Evolutionary conservation across 805 yeast species (phyloP).

Genomic region (Saturnispora galanensis): DNA sequence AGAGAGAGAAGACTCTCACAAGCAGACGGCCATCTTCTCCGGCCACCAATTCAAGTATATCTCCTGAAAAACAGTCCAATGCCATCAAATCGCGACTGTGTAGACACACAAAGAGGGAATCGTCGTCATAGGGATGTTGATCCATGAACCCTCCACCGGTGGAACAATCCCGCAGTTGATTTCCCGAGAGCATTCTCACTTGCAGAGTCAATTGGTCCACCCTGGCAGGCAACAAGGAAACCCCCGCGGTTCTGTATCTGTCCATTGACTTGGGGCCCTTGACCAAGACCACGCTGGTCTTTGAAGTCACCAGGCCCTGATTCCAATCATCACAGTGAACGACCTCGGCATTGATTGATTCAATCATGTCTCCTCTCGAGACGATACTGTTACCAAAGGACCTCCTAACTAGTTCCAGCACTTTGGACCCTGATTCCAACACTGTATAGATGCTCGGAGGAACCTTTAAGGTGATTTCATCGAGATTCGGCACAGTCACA

Average conservation of each 20-base stretch:
- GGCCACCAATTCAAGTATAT: slow-evolving; percentile 31
- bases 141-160: slow-evolving; percentile 10
- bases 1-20: slow-evolving; percentile 45
- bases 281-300: slow-evolving; percentile 48
- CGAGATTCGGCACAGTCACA: slow-evolving; percentile 27
- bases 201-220: too few relatives aligned
- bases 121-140: slow-evolving; percentile 31
- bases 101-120: slow-evolving; percentile 36
- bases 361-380: slow-evolving; percentile 35
- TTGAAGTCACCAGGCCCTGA: slow-evolving; percentile 46
- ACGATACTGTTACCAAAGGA: slow-evolving; percentile 13
- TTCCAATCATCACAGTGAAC: slow-evolving; percentile 62
- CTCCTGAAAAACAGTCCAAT: slow-evolving; percentile 63
- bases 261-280: slow-evolving; percentile 17
- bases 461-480: slow-evolving; percentile 31
- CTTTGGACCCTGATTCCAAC: too few relatives aligned
- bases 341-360: slow-evolving; percentile 40
- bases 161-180: slow-evolving; percentile 11
- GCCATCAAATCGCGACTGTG: slow-evolving; percentile 41
- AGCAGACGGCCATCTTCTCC: slow-evolving; percentile 13
- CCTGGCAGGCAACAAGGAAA: too few relatives aligned
- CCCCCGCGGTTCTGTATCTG: not conserved
- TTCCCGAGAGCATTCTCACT: too few relatives aligned
- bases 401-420: too few relatives aligned
- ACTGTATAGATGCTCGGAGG: slow-evolving; percentile 37